Evolutionary conservation across 305 asterid species (phyloP).

Genomic region (Vinca major): DNA sequence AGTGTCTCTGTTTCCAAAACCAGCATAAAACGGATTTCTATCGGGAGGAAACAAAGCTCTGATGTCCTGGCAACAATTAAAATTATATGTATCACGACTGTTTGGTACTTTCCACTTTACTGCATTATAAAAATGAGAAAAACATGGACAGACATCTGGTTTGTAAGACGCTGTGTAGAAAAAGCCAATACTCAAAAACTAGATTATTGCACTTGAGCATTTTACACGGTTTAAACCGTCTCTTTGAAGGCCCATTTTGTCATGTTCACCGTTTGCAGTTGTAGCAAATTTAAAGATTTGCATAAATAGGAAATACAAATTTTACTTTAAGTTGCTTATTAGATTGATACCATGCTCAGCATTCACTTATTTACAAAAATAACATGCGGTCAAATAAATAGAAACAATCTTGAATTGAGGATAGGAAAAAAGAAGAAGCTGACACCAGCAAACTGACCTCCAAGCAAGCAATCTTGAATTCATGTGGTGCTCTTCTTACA

Average conservation of each 20-base stretch:
- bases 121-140: background rate
- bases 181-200: too few species aligned
- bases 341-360: background rate
- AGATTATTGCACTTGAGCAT: too few species aligned
- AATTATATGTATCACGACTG: constrained; percentile 1
- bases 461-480: constrained; percentile 87
- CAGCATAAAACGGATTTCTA: constrained; percentile 88
- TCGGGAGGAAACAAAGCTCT: constrained; percentile 84
- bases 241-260: too few species aligned
- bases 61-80: constrained; percentile 46
- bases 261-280: background rate
- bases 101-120: background rate
- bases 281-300: background rate
- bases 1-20: constrained; percentile 91
- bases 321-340: background rate
- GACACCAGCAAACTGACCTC: constrained; percentile 45
- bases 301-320: background rate
- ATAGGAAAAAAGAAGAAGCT: constrained; percentile 1
- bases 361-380: background rate
- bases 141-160: too few species aligned
- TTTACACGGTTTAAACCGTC: too few species aligned
- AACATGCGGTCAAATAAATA: too few species aligned
- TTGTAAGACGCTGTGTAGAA: too few species aligned
- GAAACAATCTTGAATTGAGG: background rate
- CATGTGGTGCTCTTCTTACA: constrained; percentile 95